phyloP scores from a whole-genome alignment of 768 basidiomycete species.

The Crucibulum laeve region DNA sequence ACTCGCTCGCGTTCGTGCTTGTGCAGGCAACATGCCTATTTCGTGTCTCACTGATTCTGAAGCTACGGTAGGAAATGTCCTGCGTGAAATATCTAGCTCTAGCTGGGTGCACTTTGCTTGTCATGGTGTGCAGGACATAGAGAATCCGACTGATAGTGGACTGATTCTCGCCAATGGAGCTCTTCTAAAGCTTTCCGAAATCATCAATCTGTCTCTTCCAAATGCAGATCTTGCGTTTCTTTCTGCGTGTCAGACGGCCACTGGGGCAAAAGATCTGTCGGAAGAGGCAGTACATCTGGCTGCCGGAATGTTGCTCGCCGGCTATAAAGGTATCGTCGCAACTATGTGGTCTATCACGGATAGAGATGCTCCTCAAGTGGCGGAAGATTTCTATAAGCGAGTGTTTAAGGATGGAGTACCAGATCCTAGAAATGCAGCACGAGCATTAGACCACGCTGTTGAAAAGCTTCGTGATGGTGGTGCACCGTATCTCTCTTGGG shows the following conservation, averaged over 20 bases:
- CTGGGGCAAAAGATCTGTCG: conserved; percentile 19
- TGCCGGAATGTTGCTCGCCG: conserved; percentile 32
- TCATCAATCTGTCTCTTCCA: conserved; percentile 17
- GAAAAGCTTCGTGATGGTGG: neutral
- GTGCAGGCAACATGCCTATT: neutral
- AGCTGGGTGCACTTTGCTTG: conserved; percentile 34
- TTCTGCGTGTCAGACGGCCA: conserved; percentile 42
- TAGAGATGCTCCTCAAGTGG: conserved; percentile 25
- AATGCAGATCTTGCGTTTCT: conserved; percentile 34
- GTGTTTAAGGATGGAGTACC: conserved; percentile 5
- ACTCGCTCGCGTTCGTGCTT: neutral
- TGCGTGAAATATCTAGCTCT: conserved; percentile 3
- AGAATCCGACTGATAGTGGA: conserved; percentile 13
- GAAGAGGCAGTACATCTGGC: conserved; percentile 33
- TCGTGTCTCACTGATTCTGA: conserved; percentile 6
- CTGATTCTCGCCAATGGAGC: conserved; percentile 12
- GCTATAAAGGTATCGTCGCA: conserved; percentile 27
- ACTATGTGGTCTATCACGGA: conserved; percentile 43
- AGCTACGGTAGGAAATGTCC: conserved; percentile 8
- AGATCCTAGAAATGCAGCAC: neutral
- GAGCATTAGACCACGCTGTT: neutral
- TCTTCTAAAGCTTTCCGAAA: conserved; percentile 12
- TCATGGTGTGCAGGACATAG: conserved; percentile 27
- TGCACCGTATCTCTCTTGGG: neutral
- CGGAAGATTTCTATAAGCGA: conserved; percentile 15